A percentile compares a stretch with the other conserved stretches of the same genome.
Conservation (phyloP, 176 grass and related monocot genomes). For the Zea mays region Zm-B73-REFERENCE-NAM-5.0 NC_050105.1:144220501-144221000, state of each 20-base stretch:
- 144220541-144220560: no score
- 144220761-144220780: background rate
- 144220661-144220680: background rate
- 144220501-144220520: no score
- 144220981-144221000: background rate
- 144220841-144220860: background rate
- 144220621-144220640: background rate
- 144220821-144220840: background rate
- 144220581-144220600: no score
- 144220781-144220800: background rate
- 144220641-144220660: background rate
- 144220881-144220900: background rate
- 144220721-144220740: background rate
- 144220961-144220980: background rate
- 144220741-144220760: background rate
- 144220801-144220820: background rate
- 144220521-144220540: no score
- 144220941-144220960: background rate
- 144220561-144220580: no score
- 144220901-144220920: background rate
- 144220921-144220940: background rate
- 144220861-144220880: background rate
- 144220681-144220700: background rate
- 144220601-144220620: no score
- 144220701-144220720: background rate